Base-by-base conservation (phyloP, 345 rosid genomes). In the Acer campestre region DNA sequence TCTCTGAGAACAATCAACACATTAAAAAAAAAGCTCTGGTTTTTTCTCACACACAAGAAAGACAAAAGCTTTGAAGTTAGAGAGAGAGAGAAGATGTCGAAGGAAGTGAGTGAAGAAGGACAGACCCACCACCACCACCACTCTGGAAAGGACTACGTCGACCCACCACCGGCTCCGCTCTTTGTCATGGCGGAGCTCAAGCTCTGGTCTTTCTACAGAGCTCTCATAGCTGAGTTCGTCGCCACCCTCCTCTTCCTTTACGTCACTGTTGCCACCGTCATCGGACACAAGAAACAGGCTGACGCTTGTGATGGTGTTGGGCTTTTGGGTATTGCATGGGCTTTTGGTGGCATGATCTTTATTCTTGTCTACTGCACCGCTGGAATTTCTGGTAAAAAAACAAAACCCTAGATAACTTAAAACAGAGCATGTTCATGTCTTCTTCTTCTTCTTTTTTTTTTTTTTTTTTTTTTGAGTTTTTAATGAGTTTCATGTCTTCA, bases 201-300 rank as follows among this genome's bases (percentile, higher is more conserved):
- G 84, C 88, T 86, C 23, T 94, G 98, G 98, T 91, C 98, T 29
- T 93, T 94, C 77, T 86, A 93, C 90, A 87, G 98, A 73, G 98
- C 98, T 56, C 88, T 94, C 82, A 90, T 94, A 75, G 98, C 98
- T 5, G 98, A 94, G 95, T 93, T 94, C 78, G 74, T 94, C 8
- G 98, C 98, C 79, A 94, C 98, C 0, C 94, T 94, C 16, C 97
- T 94, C 75, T 94, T 94, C 90, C 97, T 94, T 70, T 95, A 93
- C 82, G 81, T 95, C 18, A 83, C 89, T 17, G 80, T 95, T 20
- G 98, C 98, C 14, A 90, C 98, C 7, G 98, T 93, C 10, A 89
- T 95, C 73, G 98, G 98, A 64, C 83, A 90, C 87, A 81, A 84
- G 86, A 91, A 88, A 20, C 92, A 90, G 78, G 40, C 74, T 1